phyloP scores from a whole-genome alignment of 345 rosid species.

The Eucalyptus dawsonii region DNA sequence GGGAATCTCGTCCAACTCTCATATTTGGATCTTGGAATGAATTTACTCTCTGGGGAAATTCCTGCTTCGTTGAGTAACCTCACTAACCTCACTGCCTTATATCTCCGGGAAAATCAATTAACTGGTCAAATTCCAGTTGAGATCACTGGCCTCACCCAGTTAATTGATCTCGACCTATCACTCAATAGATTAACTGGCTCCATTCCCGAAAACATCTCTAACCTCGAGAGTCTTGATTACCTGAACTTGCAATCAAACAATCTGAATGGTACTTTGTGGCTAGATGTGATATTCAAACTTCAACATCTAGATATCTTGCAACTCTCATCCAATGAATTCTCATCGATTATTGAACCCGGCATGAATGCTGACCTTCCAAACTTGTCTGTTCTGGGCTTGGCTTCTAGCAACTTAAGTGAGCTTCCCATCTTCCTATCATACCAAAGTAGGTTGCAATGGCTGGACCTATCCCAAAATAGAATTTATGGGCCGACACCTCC shows the following conservation, averaged over 20 bases:
- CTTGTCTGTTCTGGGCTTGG: no score
- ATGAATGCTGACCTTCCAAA: no score
- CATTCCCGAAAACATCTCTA: not conserved
- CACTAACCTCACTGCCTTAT: no score
- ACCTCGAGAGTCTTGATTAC: not conserved
- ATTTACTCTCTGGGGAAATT: not conserved
- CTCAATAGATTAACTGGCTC: slow-evolving; percentile 1
- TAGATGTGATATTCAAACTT: not conserved
- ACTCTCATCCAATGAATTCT: no score
- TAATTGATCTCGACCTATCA: not conserved
- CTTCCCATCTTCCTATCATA: no score
- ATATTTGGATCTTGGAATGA: no score
- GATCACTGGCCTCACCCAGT: not conserved
- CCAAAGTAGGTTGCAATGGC: no score
- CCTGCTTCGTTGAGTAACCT: not conserved
- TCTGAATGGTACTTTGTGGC: not conserved
- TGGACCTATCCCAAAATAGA: no score
- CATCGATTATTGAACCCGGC: accelerated
- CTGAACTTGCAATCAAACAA: not conserved
- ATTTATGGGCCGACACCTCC: no score
- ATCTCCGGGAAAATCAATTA: accelerated
- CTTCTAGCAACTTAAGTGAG: no score
- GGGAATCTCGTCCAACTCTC: no score
- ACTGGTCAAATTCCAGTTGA: not conserved
- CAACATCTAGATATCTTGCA: no score